A percentile compares a stretch with the other conserved stretches of the same genome.
Evolutionary conservation across 2,329 filamentous ascomycete genomes (phyloP).

Genomic region (Waltergamsia citrina): DNA sequence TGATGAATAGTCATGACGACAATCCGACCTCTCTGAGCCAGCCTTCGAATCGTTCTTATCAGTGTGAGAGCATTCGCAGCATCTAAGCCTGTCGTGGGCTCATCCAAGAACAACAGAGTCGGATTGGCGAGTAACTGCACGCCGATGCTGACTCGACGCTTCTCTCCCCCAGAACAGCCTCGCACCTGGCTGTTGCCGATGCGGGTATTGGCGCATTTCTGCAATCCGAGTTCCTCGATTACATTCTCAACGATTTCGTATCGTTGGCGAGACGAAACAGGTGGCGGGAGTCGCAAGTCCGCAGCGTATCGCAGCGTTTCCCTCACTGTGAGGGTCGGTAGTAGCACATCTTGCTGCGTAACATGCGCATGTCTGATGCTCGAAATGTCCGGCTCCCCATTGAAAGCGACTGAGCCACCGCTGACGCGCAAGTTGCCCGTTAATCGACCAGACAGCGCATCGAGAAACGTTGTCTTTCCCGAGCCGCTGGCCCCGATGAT

Average conservation of each 20-base stretch:
- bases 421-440: slow-evolving; percentile 42
- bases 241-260: slow-evolving; percentile 62
- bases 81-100: slow-evolving; percentile 70
- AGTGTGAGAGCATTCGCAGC: slow-evolving; percentile 70
- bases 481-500: slow-evolving; percentile 69
- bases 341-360: slow-evolving; percentile 66
- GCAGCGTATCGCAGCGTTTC: slow-evolving; percentile 69
- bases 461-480: slow-evolving; percentile 64
- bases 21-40: slow-evolving; percentile 60
- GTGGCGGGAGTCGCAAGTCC: slow-evolving; percentile 57
- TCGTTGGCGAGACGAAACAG: slow-evolving; percentile 49
- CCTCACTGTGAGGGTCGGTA: slow-evolving; percentile 64
- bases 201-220: slow-evolving; percentile 66
- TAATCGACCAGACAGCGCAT: slow-evolving; percentile 62
- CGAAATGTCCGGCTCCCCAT: slow-evolving; percentile 42
- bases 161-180: slow-evolving; percentile 72
- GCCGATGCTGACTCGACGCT: slow-evolving; percentile 66
- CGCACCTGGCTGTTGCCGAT: slow-evolving; percentile 64
- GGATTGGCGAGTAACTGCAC: slow-evolving; percentile 74
- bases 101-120: slow-evolving; percentile 68
- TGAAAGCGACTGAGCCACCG: slow-evolving; percentile 51
- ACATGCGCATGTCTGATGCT: slow-evolving; percentile 58
- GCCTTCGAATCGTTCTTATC: slow-evolving; percentile 56
- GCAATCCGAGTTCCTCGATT: slow-evolving; percentile 64
- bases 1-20: slow-evolving; percentile 70